Conservation (phyloP, 768 basidiomycete species). For the Termitomyces sp. region DNA sequence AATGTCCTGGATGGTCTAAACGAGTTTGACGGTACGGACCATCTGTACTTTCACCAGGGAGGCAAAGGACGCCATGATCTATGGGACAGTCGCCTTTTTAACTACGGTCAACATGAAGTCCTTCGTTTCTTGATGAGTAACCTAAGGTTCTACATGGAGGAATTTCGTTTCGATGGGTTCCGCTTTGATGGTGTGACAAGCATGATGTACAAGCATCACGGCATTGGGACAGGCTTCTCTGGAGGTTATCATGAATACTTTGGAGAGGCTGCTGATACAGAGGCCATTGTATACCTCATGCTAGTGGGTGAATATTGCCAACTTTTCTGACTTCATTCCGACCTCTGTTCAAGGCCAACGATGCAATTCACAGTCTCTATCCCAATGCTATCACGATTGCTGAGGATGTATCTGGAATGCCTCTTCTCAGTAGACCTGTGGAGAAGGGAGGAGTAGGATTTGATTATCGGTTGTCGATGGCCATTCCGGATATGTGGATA, state of each 20-base stretch:
- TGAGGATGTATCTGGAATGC: conserved; percentile 99
- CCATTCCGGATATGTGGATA: conserved; percentile 99
- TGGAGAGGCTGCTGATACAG: conserved; percentile 75
- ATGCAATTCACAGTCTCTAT: conserved; percentile 77
- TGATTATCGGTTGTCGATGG: conserved; percentile 98
- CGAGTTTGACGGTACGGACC: conserved; percentile 95
- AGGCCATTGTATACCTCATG: conserved; percentile 95
- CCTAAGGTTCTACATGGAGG: conserved; percentile 91
- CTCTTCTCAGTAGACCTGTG: conserved; percentile 80
- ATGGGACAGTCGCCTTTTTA: conserved; percentile 98
- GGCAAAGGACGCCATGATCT: conserved; percentile 87
- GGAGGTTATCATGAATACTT: conserved; percentile 99
- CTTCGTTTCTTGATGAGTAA: conserved; percentile 93
- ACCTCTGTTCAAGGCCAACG: conserved; percentile 66
- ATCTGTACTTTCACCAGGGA: conserved; percentile 96
- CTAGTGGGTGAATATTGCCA: conserved; percentile 52
- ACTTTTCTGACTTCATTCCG: neutral
- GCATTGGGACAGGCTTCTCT: conserved; percentile 96
- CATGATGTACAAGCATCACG: conserved; percentile 99
- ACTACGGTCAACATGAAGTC: conserved; percentile 94
- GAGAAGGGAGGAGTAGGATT: conserved; percentile 88
- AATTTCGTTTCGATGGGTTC: conserved; percentile 96
- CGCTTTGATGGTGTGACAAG: conserved; percentile 98
- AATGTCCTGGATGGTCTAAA: conserved; percentile 96
- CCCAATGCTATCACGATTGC: conserved; percentile 87